These are phyloP conservation scores for Fusarium pseudoanthophilum DNA, from an alignment of 2,329 filamentous ascomycete species.

Conservation along the genomic window DNA sequence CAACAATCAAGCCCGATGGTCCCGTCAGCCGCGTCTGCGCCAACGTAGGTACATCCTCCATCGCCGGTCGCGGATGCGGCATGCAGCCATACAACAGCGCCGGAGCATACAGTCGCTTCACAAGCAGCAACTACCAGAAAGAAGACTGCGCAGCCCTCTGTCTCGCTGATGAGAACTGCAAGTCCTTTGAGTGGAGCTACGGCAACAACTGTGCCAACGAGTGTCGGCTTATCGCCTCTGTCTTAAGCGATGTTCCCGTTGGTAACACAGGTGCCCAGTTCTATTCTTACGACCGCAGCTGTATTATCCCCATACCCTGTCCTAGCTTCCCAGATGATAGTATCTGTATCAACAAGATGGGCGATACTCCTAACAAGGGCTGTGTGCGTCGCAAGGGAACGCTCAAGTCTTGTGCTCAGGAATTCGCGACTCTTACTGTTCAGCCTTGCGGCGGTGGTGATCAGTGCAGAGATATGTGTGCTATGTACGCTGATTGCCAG, in stretches of 20 bases:
- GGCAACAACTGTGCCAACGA: background rate
- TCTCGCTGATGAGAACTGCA: slow-evolving; percentile 3
- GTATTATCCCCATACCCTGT: background rate
- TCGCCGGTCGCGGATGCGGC: slow-evolving; percentile 1
- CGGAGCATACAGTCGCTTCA: background rate
- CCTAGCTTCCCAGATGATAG: background rate
- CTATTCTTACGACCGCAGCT: slow-evolving; percentile 5
- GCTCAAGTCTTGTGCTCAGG: slow-evolving; percentile 7
- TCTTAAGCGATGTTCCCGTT: background rate
- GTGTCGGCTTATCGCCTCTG: background rate
- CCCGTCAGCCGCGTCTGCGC: slow-evolving; percentile 3
- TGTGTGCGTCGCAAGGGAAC: background rate
- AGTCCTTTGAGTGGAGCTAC: slow-evolving; percentile 12
- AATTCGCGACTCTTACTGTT: background rate
- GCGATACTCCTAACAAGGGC: background rate
- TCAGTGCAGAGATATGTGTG: slow-evolving; percentile 4
- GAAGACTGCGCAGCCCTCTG: slow-evolving; percentile 3
- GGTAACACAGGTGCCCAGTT: slow-evolving; percentile 6
- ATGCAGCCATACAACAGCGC: slow-evolving; percentile 10
- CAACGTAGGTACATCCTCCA: background rate
- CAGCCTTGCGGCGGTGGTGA: slow-evolving; percentile 1
- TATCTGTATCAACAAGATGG: slow-evolving; percentile 15
- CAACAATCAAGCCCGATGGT: background rate
- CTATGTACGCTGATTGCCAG: slow-evolving; percentile 6
- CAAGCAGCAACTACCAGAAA: background rate